Percentiles rank a stretch among this genome's conserved stretches.
phyloP scores from a whole-genome alignment of 2,329 filamentous ascomycete genomes.

The Scortechinia acanthostroma region DNA sequence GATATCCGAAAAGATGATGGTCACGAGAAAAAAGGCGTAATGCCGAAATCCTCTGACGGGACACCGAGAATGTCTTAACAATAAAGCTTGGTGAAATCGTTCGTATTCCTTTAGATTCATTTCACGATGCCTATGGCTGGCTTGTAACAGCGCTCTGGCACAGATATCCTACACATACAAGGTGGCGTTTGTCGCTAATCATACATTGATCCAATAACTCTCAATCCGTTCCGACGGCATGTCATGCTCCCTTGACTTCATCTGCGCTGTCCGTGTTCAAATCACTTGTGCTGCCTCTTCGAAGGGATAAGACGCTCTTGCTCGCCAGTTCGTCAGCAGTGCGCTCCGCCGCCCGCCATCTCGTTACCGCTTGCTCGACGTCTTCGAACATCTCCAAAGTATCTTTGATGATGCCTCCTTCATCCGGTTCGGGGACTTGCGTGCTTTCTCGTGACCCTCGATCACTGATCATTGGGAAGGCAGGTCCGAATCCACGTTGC shows the following conservation, averaged over 20 bases:
- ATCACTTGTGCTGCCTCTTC: background rate
- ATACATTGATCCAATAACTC: too few relatives aligned
- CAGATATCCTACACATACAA: too few relatives aligned
- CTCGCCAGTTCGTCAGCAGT: background rate
- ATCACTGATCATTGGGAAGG: background rate
- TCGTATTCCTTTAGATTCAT: too few relatives aligned
- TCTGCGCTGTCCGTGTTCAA: background rate
- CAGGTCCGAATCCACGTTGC: background rate
- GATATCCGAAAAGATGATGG: too few relatives aligned
- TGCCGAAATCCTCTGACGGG: too few relatives aligned
- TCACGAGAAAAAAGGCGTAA: too few relatives aligned
- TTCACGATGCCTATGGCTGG: too few relatives aligned
- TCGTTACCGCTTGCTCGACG: background rate
- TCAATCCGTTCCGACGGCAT: too few relatives aligned
- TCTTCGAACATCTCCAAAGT: background rate
- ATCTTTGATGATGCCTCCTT: constrained; percentile 2
- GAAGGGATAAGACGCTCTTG: background rate
- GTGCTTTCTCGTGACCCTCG: background rate
- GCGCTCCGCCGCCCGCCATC: background rate
- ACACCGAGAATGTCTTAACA: too few relatives aligned
- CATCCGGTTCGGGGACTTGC: background rate
- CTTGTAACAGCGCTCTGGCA: too few relatives aligned
- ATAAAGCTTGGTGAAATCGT: too few relatives aligned
- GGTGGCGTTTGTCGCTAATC: too few relatives aligned
- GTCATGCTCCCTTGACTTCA: background rate